A percentile compares a stretch with the other conserved stretches of the same genome.
Evolutionary conservation across 768 basidiomycete genomes (phyloP).

Genomic region (Lactifluus subvellereus): DNA sequence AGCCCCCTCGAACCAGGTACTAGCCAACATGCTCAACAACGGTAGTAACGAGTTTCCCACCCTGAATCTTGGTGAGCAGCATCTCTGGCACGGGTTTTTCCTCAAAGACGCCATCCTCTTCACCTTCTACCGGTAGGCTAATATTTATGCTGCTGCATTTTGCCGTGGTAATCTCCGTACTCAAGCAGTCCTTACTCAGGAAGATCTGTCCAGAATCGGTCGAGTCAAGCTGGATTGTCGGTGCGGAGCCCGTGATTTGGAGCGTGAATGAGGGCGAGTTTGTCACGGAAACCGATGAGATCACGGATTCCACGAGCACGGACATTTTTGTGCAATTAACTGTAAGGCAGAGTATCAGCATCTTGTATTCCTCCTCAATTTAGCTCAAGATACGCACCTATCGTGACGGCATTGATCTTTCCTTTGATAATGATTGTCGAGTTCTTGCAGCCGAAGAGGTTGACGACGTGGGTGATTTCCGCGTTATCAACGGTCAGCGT

Average conservation of each 20-base stretch:
- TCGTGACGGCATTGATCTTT: slow-evolving; percentile 90
- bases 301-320: slow-evolving; percentile 84
- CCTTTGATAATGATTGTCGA: slow-evolving; percentile 79
- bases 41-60: slow-evolving; percentile 81
- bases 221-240: slow-evolving; percentile 90
- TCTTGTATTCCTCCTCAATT: neutral
- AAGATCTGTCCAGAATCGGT: slow-evolving; percentile 96
- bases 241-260: slow-evolving; percentile 84
- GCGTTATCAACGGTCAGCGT: slow-evolving; percentile 67
- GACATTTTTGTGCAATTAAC: slow-evolving; percentile 87
- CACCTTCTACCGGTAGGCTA: slow-evolving; percentile 75
- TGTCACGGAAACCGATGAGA: slow-evolving; percentile 86
- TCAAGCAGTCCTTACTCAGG: slow-evolving; percentile 76
- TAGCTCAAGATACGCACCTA: slow-evolving; percentile 48
- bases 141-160: slow-evolving; percentile 94
- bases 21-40: slow-evolving; percentile 82
- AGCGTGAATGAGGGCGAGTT: slow-evolving; percentile 89
- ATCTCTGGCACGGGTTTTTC: slow-evolving; percentile 94
- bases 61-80: slow-evolving; percentile 76
- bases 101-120: slow-evolving; percentile 87
- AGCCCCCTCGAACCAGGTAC: neutral
- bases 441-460: slow-evolving; percentile 87
- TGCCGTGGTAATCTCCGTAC: slow-evolving; percentile 83
- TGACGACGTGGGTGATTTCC: slow-evolving; percentile 77
- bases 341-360: slow-evolving; percentile 31